These are phyloP conservation scores for Isoetes taiwanensis DNA, from an alignment of 75 land plant genomes.

Conservation along the genomic window DNA sequence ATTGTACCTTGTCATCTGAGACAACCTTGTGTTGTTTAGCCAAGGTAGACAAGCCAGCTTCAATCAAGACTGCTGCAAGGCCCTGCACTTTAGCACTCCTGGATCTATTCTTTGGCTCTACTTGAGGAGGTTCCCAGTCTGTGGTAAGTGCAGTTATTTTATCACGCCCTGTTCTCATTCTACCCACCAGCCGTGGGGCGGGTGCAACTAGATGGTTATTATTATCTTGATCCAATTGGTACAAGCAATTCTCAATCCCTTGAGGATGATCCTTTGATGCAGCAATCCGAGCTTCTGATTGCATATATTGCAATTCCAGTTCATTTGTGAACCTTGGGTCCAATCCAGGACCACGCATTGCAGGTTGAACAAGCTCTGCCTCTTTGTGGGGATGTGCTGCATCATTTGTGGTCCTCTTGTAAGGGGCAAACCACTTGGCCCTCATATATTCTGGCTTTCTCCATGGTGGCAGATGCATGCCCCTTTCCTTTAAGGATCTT, in stretches of 20 bases:
- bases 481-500: conserved; percentile 72
- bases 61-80: too few species aligned
- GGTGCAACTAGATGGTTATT: too few species aligned
- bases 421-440: conserved; percentile 86
- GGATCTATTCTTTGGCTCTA: conserved; percentile 37
- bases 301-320: conserved; percentile 17
- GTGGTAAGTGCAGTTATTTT: conserved; percentile 13
- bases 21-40: too few species aligned
- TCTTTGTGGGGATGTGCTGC: not conserved
- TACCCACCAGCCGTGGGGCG: too few species aligned
- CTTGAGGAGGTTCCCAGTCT: conserved; percentile 32
- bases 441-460: conserved; percentile 67
- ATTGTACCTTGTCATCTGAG: too few species aligned
- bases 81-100: too few species aligned
- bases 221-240: too few species aligned
- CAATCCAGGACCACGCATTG: conserved; percentile 22
- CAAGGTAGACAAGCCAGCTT: too few species aligned
- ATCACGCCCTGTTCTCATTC: too few species aligned
- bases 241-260: too few species aligned
- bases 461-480: conserved; percentile 88
- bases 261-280: too few species aligned
- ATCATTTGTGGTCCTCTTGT: conserved; percentile 29
- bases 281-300: too few species aligned
- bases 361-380: conserved; percentile 10
- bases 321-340: conserved; percentile 23